phyloP scores from a whole-genome alignment of 805 yeast genomes.

The Ogataea methylovora region DNA sequence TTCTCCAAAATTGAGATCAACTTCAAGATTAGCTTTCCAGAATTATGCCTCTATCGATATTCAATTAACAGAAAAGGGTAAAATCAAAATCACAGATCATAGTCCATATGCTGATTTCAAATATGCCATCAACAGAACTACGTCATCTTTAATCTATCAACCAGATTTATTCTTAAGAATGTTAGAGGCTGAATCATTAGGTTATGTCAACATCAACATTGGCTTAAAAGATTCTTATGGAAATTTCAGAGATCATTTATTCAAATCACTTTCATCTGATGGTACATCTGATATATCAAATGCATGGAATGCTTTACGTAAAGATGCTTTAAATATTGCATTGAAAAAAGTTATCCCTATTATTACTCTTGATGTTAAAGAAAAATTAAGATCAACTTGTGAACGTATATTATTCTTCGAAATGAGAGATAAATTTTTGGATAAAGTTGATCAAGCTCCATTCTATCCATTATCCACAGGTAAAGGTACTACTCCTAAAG shows the following conservation, averaged over 20 bases:
- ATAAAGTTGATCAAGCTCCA: constrained; percentile 88
- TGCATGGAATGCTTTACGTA: constrained; percentile 78
- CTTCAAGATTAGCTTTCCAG: constrained; percentile 55
- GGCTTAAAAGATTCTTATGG: constrained; percentile 38
- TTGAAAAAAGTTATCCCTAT: constrained; percentile 59
- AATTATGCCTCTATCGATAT: constrained; percentile 64
- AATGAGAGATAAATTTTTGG: constrained; percentile 61
- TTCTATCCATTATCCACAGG: constrained; percentile 72
- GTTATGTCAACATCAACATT: constrained; percentile 61
- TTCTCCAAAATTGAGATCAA: constrained; percentile 72
- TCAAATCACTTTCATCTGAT: constrained; percentile 59
- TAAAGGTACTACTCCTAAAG: constrained; percentile 78
- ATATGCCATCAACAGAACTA: constrained; percentile 76
- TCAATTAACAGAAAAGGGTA: constrained; percentile 77
- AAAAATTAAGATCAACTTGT: constrained; percentile 69
- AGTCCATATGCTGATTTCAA: constrained; percentile 86
- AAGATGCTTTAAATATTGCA: constrained; percentile 56
- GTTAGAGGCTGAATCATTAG: constrained; percentile 83
- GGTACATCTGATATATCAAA: constrained; percentile 68
- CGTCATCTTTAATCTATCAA: constrained; percentile 60
- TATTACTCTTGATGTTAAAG: constrained; percentile 72
- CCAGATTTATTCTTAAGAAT: constrained; percentile 85
- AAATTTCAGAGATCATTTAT: constrained; percentile 40
- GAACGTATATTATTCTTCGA: constrained; percentile 61
- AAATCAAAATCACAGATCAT: constrained; percentile 65